Conservation (phyloP, 2,329 filamentous ascomycete genomes). For the Podosphaera xanthii region DNA sequence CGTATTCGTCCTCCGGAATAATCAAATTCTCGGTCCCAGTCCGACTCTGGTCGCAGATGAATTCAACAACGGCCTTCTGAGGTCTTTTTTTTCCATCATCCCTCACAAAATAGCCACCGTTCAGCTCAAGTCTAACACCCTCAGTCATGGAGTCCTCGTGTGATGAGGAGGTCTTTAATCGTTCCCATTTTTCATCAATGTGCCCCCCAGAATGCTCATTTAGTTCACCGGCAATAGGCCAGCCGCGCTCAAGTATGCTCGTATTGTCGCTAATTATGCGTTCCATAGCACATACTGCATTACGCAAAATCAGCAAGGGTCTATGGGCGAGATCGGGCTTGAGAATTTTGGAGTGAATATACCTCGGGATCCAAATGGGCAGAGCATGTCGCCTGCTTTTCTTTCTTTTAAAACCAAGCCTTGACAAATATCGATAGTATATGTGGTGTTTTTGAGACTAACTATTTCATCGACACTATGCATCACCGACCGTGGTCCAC, state of each 20-base stretch:
- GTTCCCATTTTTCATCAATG: slow-evolving; percentile 42
- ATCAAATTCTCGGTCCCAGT: slow-evolving; percentile 54
- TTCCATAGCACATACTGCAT: slow-evolving; percentile 51
- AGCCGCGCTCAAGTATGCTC: slow-evolving; percentile 30
- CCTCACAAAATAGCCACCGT: slow-evolving; percentile 32
- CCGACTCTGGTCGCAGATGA: slow-evolving; percentile 52
- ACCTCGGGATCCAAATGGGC: slow-evolving; percentile 48
- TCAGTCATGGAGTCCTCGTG: slow-evolving; percentile 35
- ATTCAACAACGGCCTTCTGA: slow-evolving; percentile 64
- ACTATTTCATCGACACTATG: slow-evolving; percentile 25
- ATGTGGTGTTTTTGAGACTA: slow-evolving; percentile 48
- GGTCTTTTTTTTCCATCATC: slow-evolving; percentile 27
- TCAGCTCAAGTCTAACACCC: slow-evolving; percentile 47
- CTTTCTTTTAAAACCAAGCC: slow-evolving; percentile 39
- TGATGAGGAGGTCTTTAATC: slow-evolving; percentile 40
- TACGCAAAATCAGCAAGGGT: slow-evolving; percentile 1
- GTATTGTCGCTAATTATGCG: slow-evolving; percentile 26
- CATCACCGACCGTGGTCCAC: slow-evolving; percentile 46
- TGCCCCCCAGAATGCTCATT: slow-evolving; percentile 29
- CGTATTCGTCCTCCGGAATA: slow-evolving; percentile 31
- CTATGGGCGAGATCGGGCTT: neutral
- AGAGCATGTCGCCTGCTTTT: slow-evolving; percentile 32
- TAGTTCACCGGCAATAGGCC: slow-evolving; percentile 55
- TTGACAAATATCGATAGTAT: slow-evolving; percentile 57
- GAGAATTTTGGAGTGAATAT: slow-evolving; percentile 9